Base-by-base conservation (phyloP, 2,329 filamentous ascomycete species). In the Colletotrichum phormii region DNA sequence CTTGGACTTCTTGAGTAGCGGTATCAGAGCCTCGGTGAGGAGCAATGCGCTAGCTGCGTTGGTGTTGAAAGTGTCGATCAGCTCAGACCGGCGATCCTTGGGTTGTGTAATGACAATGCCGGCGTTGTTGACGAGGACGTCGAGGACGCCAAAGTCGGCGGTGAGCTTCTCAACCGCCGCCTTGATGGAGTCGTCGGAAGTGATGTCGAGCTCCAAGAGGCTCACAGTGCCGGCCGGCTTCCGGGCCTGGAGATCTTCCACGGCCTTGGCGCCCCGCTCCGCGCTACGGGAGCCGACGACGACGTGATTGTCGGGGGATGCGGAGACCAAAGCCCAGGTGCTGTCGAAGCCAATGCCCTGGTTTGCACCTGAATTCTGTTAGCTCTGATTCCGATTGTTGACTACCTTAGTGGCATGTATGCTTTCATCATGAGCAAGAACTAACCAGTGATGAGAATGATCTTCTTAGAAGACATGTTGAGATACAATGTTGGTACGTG, bases 61-160 rank as follows among this genome's bases (percentile, higher is more conserved):
- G 60, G 79, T 78, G 67, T 90, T 88, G 72, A 91, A 87, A 1
- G 80, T 82, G 9, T 80, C 79, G 24, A 84, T 84, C 75, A 90
- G 84, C 58, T 88, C 85, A 13, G 89, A 85, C 81, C 90, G 91
- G 0, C 89, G 84, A 74, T 87, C 84, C 65, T 82, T 77, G 1
- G 84, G 84, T 61, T 87, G 84, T 67, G 85, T 83, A 13, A 89
- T 84, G 5, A 85, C 81, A 55, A 92, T 88, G 5, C 91, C 92
- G 1, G 91, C 91, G 69, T 87, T 88, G 81, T 86, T 88, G 81
- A 89, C 83, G 15, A 92, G 83, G 54, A 92, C 86, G 74, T 91
- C 88, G 64, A 93, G 85, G 53, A 76, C 78, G 51, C 79, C 81
- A 75, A 88, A 85, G 68, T 86, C 84, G 59, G 82, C 79, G 6